Percentiles rank a stretch among this genome's conserved stretches.
phyloP scores from a whole-genome alignment of 2,329 filamentous ascomycete species.

The Aspergillus ochraceus region DNA sequence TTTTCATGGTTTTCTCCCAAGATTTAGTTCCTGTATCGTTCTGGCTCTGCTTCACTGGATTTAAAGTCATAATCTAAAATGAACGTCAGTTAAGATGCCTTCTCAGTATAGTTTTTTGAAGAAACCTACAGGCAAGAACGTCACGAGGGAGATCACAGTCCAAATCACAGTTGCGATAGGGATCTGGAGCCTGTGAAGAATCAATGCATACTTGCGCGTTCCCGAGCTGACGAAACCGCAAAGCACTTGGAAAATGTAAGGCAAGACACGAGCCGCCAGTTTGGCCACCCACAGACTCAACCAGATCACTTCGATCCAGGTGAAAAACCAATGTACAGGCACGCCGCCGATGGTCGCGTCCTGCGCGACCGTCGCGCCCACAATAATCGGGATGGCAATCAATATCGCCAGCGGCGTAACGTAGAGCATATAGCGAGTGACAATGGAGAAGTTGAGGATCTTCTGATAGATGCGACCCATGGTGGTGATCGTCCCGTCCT shows the following conservation, averaged over 20 bases:
- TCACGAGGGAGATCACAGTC: slow-evolving; percentile 60
- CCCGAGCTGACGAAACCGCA: slow-evolving; percentile 65
- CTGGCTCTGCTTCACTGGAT: slow-evolving; percentile 35
- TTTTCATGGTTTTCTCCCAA: slow-evolving; percentile 59
- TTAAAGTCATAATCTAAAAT: slow-evolving; percentile 44
- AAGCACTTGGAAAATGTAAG: slow-evolving; percentile 60
- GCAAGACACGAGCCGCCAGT: slow-evolving; percentile 58
- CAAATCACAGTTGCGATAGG: slow-evolving; percentile 62
- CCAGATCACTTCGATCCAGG: slow-evolving; percentile 67
- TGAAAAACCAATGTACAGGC: slow-evolving; percentile 61
- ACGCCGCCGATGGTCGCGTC: slow-evolving; percentile 56
- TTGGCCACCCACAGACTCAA: slow-evolving; percentile 64
- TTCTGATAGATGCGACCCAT: slow-evolving; percentile 63
- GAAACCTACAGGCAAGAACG: slow-evolving; percentile 53
- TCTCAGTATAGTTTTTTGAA: slow-evolving; percentile 10
- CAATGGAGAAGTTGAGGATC: slow-evolving; percentile 61
- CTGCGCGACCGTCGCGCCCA: slow-evolving; percentile 54
- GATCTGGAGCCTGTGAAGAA: slow-evolving; percentile 59
- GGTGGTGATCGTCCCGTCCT: slow-evolving; percentile 57
- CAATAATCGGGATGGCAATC: slow-evolving; percentile 64
- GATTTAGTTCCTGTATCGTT: slow-evolving; percentile 34
- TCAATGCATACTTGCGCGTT: slow-evolving; percentile 62
- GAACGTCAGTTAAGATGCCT: background rate
- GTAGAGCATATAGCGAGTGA: slow-evolving; percentile 65
- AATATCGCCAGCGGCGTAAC: slow-evolving; percentile 57